These are phyloP conservation scores for Clonostachys byssicola DNA, from an alignment of 2,329 filamentous ascomycete species.

Conservation along the genomic window DNA sequence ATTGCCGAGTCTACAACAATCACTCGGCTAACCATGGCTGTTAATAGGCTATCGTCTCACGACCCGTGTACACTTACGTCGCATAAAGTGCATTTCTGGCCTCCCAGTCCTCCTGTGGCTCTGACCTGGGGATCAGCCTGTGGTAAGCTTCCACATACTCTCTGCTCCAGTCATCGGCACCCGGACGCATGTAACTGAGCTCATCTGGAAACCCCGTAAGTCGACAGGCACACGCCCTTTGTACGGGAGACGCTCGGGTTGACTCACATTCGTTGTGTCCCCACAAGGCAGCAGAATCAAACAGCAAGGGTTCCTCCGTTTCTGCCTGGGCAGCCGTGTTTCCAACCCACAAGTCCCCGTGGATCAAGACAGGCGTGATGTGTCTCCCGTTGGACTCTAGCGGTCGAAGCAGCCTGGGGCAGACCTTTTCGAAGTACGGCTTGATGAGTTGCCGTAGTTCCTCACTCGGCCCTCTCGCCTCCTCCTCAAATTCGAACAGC, in stretches of 20 bases:
- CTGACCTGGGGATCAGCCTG: conserved; percentile 6
- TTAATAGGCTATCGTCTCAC: too few species aligned
- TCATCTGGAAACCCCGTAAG: background rate
- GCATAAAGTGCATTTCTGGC: conserved; percentile 19
- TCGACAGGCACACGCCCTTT: background rate
- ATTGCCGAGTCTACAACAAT: too few species aligned
- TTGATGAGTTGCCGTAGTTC: conserved; percentile 9
- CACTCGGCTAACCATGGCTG: too few species aligned
- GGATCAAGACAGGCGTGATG: conserved; percentile 33
- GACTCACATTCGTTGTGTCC: conserved; percentile 34
- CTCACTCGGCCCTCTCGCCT: background rate
- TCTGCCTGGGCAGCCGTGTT: conserved; percentile 25
- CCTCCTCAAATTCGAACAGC: conserved; percentile 1
- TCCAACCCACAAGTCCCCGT: conserved; percentile 36
- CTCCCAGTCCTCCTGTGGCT: conserved; percentile 19
- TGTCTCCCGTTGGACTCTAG: conserved; percentile 17
- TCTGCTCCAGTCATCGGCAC: background rate
- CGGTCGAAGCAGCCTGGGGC: conserved; percentile 17
- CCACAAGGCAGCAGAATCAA: conserved; percentile 33
- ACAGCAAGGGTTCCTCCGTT: conserved; percentile 24
- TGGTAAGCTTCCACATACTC: background rate
- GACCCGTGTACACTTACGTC: conserved; percentile 5
- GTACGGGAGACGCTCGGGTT: background rate
- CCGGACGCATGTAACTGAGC: background rate
- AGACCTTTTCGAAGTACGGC: conserved; percentile 14